Evolutionary conservation across 2,329 filamentous ascomycete genomes (phyloP).

Genomic region (Esteya vermicola): DNA sequence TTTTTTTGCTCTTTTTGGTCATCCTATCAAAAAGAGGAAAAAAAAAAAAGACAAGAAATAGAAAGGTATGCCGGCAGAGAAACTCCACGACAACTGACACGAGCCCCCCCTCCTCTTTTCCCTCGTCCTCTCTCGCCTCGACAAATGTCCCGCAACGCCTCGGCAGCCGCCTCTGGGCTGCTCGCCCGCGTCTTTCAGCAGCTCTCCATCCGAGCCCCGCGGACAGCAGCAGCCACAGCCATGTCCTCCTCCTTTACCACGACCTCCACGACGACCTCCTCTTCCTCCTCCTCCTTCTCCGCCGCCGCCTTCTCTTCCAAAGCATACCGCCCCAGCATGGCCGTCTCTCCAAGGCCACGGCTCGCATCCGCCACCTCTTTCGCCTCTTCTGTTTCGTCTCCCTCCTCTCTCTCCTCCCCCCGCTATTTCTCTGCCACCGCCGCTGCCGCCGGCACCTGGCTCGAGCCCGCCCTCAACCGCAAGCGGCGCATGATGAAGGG

Average conservation of each 20-base stretch:
- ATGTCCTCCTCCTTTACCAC: background rate
- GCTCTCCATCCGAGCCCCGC: slow-evolving; percentile 24
- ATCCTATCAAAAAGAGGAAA: too few species aligned
- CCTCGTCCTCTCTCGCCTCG: too few species aligned
- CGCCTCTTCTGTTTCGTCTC: slow-evolving; percentile 13
- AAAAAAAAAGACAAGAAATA: too few species aligned
- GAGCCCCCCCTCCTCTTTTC: background rate
- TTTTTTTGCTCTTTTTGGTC: too few species aligned
- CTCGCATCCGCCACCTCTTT: slow-evolving; percentile 17
- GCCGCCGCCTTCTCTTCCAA: background rate
- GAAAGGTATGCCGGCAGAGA: too few species aligned
- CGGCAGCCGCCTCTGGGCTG: slow-evolving; percentile 14
- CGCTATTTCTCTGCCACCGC: slow-evolving; percentile 62
- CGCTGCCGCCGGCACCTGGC: slow-evolving; percentile 53
- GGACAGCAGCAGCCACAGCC: slow-evolving; percentile 23
- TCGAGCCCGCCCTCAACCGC: slow-evolving; percentile 60
- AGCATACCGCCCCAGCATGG: too few species aligned
- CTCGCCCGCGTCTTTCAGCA: slow-evolving; percentile 36
- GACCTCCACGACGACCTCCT: slow-evolving; percentile 8
- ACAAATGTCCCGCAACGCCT: background rate
- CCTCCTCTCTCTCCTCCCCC: slow-evolving; percentile 17
- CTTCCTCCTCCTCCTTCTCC: slow-evolving; percentile 12
- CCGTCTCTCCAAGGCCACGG: too few species aligned
- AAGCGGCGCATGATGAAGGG: slow-evolving; percentile 89
- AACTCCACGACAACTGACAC: too few species aligned